A percentile compares a stretch with the other conserved stretches of the same genome.
Evolutionary conservation across 2,329 filamentous ascomycete genomes (phyloP).

Genomic region (Zymoseptoria ardabiliae): DNA sequence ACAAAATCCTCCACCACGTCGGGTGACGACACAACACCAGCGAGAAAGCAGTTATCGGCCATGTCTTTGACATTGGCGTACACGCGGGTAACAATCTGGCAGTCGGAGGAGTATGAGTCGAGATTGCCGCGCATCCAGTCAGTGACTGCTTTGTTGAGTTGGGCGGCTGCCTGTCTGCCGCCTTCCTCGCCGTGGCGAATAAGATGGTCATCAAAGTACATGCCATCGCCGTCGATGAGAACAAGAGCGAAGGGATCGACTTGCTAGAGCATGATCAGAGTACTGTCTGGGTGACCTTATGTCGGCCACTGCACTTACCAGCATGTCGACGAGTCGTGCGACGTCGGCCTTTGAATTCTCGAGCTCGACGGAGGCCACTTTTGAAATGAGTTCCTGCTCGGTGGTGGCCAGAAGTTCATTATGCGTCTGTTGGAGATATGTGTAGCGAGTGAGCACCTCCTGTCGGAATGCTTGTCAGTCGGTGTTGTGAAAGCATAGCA

Average conservation of each 20-base stretch:
- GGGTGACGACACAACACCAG: conserved; percentile 43
- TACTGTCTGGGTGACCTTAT: neutral
- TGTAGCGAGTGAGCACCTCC: conserved; percentile 37
- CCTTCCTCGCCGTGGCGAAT: conserved; percentile 39
- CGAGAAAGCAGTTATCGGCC: conserved; percentile 13
- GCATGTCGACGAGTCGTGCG: conserved; percentile 12
- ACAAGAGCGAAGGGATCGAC: conserved; percentile 53
- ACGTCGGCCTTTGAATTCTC: conserved; percentile 7
- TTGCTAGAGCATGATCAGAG: conserved; percentile 26
- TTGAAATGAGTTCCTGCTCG: conserved; percentile 19
- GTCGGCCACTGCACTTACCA: conserved; percentile 18
- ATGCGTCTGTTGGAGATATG: conserved; percentile 30
- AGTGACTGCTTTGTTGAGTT: conserved; percentile 45
- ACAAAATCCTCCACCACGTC: conserved; percentile 40
- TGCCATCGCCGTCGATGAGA: conserved; percentile 56
- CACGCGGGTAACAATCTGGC: conserved; percentile 42
- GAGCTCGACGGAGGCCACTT: conserved; percentile 9
- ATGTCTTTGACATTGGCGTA: conserved; percentile 37
- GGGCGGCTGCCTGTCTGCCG: conserved; percentile 48
- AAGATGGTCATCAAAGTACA: conserved; percentile 34
- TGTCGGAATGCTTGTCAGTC: conserved; percentile 13
- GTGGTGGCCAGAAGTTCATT: conserved; percentile 12
- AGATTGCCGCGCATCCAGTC: conserved; percentile 31
- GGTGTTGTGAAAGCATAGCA: neutral
- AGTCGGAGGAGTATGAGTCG: conserved; percentile 28